These are phyloP conservation scores for Dictyostelium purpureum DNA, from an alignment of 78 protist species.

Conservation along the genomic window DNA sequence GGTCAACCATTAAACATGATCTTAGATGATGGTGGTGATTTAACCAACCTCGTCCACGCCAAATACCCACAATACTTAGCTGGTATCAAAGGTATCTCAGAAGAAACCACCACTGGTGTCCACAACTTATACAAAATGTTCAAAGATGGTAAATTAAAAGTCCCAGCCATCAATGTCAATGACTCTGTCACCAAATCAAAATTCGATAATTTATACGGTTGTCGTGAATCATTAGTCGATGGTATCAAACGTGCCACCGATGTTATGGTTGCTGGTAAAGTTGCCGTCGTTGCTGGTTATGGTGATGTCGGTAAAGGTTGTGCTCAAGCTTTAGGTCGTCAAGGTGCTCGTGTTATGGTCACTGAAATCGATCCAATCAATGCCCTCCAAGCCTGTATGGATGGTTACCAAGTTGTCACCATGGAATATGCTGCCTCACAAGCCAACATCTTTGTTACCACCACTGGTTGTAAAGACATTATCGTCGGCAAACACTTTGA, in stretches of 20 bases:
- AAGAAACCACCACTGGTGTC: constrained; percentile 99
- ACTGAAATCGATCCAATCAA: constrained; percentile 99
- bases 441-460: constrained; percentile 97
- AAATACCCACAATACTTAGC: constrained; percentile 81
- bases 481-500: constrained; percentile 92
- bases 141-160: constrained; percentile 89
- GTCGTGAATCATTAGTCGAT: constrained; percentile 98
- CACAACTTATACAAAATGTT: constrained; percentile 96
- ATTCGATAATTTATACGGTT: constrained; percentile 99
- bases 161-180: constrained; percentile 99
- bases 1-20: constrained; percentile 89
- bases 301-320: constrained; percentile 99
- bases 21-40: constrained; percentile 99
- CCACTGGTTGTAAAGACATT: constrained; percentile 99
- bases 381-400: constrained; percentile 99
- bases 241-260: constrained; percentile 99
- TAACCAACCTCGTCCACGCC: constrained; percentile 97
- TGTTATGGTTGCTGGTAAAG: constrained; percentile 99
- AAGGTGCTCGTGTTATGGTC: constrained; percentile 97
- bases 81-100: constrained; percentile 97
- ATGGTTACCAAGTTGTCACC: constrained; percentile 95
- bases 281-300: constrained; percentile 96
- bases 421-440: constrained; percentile 92
- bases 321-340: constrained; percentile 91
- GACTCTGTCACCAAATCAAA: constrained; percentile 99